A percentile compares a stretch with the other conserved stretches of the same genome.
Evolutionary conservation across 768 basidiomycete genomes (phyloP).

Genomic region (Calocybe gangraenosa): DNA sequence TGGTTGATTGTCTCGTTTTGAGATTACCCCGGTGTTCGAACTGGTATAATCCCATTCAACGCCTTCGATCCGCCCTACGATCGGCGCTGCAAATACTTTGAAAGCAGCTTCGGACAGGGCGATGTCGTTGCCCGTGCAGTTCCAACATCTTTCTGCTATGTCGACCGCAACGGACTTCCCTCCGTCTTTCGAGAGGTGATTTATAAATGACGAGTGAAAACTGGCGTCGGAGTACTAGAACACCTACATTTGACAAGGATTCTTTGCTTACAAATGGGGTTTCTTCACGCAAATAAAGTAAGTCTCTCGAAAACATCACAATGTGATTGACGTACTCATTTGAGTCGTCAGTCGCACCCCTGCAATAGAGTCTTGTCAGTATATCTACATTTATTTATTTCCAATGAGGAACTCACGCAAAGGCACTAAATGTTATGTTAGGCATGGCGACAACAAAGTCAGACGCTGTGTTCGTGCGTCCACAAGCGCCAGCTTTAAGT

Average conservation of each 20-base stretch:
- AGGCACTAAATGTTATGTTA: constrained; percentile 6
- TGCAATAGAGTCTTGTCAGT: background rate
- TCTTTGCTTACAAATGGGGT: constrained; percentile 16
- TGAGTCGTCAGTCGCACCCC: constrained; percentile 9
- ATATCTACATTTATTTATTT: background rate
- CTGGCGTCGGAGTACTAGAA: background rate
- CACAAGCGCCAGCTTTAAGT: constrained; percentile 12
- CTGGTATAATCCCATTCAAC: no score
- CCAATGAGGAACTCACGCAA: constrained; percentile 7
- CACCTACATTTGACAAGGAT: constrained; percentile 12
- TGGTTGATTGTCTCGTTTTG: no score
- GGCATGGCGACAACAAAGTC: constrained; percentile 15
- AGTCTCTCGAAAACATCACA: no score
- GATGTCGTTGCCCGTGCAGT: constrained; percentile 6
- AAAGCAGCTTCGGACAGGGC: constrained; percentile 14
- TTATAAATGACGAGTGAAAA: background rate
- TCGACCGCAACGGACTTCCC: constrained; percentile 14
- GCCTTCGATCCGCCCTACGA: constrained; percentile 7
- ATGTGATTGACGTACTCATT: no score
- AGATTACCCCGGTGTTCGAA: no score
- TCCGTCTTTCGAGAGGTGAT: constrained; percentile 2
- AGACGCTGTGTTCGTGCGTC: constrained; percentile 3
- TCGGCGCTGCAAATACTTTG: constrained; percentile 4
- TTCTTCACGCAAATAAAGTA: constrained; percentile 2
- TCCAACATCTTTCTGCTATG: constrained; percentile 15